Evolutionary conservation across 176 grass and related monocot genomes (phyloP).

Genomic region (Urochloa ruziziensis): DNA sequence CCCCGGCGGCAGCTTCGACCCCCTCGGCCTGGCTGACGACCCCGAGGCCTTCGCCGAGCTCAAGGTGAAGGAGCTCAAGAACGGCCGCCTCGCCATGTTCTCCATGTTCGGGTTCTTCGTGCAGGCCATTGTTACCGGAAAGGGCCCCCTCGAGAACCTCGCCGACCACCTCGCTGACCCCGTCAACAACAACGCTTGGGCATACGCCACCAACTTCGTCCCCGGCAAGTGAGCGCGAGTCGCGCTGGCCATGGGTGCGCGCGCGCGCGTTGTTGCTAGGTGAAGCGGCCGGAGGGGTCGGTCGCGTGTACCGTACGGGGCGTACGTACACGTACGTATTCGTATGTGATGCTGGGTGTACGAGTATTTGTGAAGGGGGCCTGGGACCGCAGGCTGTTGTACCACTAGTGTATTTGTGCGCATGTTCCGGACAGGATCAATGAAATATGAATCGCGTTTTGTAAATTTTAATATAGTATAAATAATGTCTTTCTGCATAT

Average conservation of each 20-base stretch:
- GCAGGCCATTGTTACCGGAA: slow-evolving; percentile 88
- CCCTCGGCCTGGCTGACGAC: slow-evolving; percentile 59
- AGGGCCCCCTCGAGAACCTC: slow-evolving; percentile 86
- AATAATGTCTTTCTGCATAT: too few relatives aligned
- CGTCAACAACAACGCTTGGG: slow-evolving; percentile 96
- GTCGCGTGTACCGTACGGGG: background rate
- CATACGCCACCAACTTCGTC: slow-evolving; percentile 96
- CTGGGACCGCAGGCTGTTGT: background rate
- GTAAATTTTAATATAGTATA: too few relatives aligned
- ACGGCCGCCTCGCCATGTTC: slow-evolving; percentile 72
- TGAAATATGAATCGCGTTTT: background rate
- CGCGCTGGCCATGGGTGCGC: background rate
- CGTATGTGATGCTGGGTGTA: background rate
- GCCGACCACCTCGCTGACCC: slow-evolving; percentile 92
- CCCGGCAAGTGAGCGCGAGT: slow-evolving; percentile 57
- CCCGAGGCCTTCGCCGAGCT: slow-evolving; percentile 66
- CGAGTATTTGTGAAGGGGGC: background rate
- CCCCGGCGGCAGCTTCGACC: slow-evolving; percentile 63
- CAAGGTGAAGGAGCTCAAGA: slow-evolving; percentile 88
- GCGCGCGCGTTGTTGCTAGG: background rate
- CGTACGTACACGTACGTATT: slow-evolving; percentile 16
- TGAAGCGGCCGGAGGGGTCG: background rate
- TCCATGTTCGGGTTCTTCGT: slow-evolving; percentile 85
- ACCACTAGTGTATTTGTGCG: slow-evolving; percentile 2
- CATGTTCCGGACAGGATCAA: background rate